Evolutionary conservation across 2,329 filamentous ascomycete genomes (phyloP), one percentile per base, ranked within the genome.

Genomic region (Ascochyta fabae): DNA sequence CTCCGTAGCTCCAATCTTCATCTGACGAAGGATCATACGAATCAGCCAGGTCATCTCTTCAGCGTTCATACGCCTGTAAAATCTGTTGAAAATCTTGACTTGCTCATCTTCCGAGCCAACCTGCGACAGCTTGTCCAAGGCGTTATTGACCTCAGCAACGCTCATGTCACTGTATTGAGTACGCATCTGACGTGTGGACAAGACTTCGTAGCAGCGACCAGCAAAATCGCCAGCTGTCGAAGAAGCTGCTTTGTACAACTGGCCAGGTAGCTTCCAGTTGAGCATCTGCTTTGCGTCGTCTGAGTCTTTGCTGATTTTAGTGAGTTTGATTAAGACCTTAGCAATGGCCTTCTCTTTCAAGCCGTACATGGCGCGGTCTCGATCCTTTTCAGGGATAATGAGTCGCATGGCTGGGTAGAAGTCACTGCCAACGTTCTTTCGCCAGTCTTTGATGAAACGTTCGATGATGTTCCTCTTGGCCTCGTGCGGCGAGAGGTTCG

Each of bases 41-140:
- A 99, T 91, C 51, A 98, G 80, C 95, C 95, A 99, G 79, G 90
- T 88, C 63, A 99, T 79, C 77, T 99, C 95, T 61, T 96, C 90
- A 0, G 95, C 85, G 65, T 96, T 96, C 95, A 98, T 98, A 23
- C 86, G 84, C 41, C 87, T 84, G 75, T 98, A 98, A 70, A 98
- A 96, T 4, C 87, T 83, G 60, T 89, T 84, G 64, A 98, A 86
- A 31, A 99, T 89, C 0, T 87, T 87, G 36, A 92, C 73, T 66
- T 98, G 94, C 59, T 94, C 85, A n/a, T 89, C 84, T 78, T 98
- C 94, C 48, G 90, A 90, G 0, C 86, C 84, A 0, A 89, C 88
- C 1, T 84, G 84, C 0, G 92, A 88, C 27, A 99, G 81, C 65
- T 84, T 83, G 73, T 99, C 92, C 1, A 99, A 81, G 66, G 90